Conservation (phyloP, 208 protist species). For the Leishmania gerbilli region DNA sequence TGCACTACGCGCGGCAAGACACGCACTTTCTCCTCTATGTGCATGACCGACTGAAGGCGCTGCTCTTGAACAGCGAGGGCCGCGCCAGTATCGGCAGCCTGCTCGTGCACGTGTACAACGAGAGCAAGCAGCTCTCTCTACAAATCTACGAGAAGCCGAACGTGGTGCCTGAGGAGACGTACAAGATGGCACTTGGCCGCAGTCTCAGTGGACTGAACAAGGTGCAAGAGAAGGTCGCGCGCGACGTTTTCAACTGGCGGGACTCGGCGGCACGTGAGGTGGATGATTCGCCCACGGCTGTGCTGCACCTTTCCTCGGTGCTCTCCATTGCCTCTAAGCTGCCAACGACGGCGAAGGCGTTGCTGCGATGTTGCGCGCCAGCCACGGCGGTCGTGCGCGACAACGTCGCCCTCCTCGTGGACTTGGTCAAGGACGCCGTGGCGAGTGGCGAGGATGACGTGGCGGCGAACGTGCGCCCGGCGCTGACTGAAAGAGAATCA, state of each 20-base stretch:
- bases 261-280: slow-evolving; percentile 73
- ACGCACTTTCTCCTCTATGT: slow-evolving; percentile 99
- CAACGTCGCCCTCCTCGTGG: slow-evolving; percentile 64
- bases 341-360: slow-evolving; percentile 66
- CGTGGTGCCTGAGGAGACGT: slow-evolving; percentile 71
- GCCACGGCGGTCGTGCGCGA: slow-evolving; percentile 72
- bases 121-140: slow-evolving; percentile 85
- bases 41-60: slow-evolving; percentile 90
- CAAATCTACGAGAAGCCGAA: slow-evolving; percentile 93
- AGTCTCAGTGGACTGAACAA: slow-evolving; percentile 70
- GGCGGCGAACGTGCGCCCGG: not conserved
- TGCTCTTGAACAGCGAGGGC: slow-evolving; percentile 81
- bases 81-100: slow-evolving; percentile 81
- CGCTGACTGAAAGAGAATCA: not conserved
- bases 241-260: slow-evolving; percentile 86
- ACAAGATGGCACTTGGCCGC: slow-evolving; percentile 68
- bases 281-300: slow-evolving; percentile 84
- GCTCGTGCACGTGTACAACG: slow-evolving; percentile 83
- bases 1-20: slow-evolving; percentile 97
- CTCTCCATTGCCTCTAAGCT: slow-evolving; percentile 85
- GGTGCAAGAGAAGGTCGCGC: slow-evolving; percentile 63
- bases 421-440: slow-evolving; percentile 52
- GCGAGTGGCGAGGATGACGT: slow-evolving; percentile 17
- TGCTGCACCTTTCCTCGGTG: slow-evolving; percentile 78
- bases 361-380: slow-evolving; percentile 74